Evolutionary conservation across 805 yeast genomes (phyloP).

Genomic region (Starmerella cellae): DNA sequence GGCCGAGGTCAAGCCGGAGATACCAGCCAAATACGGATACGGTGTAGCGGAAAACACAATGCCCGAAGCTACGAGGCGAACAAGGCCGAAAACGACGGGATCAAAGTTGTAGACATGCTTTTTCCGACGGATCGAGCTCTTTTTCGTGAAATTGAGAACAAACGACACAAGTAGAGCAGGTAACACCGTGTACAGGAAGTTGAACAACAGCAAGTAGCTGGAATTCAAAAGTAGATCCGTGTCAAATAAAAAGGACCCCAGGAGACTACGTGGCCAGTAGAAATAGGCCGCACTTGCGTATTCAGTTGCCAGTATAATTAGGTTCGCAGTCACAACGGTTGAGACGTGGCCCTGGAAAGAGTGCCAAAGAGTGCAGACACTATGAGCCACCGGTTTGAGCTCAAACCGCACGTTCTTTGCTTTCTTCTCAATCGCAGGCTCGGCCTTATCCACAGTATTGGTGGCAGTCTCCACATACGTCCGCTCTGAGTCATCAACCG

Average conservation of each 20-base stretch:
- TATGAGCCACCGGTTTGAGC: not conserved
- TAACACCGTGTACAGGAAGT: slow-evolving; percentile 2
- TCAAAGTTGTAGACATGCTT: slow-evolving; percentile 29
- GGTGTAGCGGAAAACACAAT: slow-evolving; percentile 1
- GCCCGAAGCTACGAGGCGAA: slow-evolving; percentile 35
- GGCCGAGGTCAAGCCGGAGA: slow-evolving; percentile 10
- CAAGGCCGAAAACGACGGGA: slow-evolving; percentile 41
- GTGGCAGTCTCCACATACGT: not conserved
- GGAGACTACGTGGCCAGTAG: not conserved
- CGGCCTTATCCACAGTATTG: not conserved
- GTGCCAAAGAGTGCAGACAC: not conserved
- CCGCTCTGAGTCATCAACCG: not conserved
- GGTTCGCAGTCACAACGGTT: slow-evolving; percentile 7
- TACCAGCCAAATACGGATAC: not conserved
- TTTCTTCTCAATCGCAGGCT: not conserved
- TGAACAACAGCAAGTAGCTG: not conserved
- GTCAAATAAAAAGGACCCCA: not conserved
- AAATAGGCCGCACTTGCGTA: not conserved
- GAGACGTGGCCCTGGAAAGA: slow-evolving; percentile 5
- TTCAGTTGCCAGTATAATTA: slow-evolving; percentile 4
- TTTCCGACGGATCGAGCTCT: slow-evolving; percentile 11
- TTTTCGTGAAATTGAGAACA: slow-evolving; percentile 27
- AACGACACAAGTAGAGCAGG: slow-evolving; percentile 24
- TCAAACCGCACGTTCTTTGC: not conserved
- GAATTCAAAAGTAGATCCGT: not conserved